Conservation (phyloP, 2,329 filamentous ascomycete species). For the Fusarium sp. region DNA sequence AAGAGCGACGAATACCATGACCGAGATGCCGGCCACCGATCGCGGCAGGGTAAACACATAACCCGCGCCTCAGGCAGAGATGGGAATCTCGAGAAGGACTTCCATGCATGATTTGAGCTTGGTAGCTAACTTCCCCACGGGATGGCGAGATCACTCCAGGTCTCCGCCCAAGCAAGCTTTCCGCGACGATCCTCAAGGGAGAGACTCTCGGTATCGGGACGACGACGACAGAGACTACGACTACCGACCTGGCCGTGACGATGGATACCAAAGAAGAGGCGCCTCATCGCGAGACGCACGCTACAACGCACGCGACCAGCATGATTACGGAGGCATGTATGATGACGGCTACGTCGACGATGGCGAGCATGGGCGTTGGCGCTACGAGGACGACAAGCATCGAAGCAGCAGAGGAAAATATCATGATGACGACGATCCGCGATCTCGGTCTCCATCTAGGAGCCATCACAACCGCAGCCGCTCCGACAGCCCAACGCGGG, state of each 20-base stretch:
- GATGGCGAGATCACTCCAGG: conserved; percentile 57
- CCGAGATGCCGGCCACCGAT: conserved; percentile 56
- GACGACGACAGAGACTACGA: conserved; percentile 43
- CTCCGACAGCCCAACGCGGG: conserved; percentile 51
- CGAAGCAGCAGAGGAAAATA: conserved; percentile 34
- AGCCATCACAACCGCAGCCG: conserved; percentile 47
- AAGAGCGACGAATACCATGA: conserved; percentile 42
- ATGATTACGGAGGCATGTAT: conserved; percentile 54
- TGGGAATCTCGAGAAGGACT: conserved; percentile 42
- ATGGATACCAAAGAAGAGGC: conserved; percentile 42
- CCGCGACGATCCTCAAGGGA: conserved; percentile 50
- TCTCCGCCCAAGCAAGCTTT: conserved; percentile 56
- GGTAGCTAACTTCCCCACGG: conserved; percentile 59
- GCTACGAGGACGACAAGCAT: conserved; percentile 37
- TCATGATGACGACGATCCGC: conserved; percentile 34
- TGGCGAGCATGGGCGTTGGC: conserved; percentile 36
- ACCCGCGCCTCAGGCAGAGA: conserved; percentile 48
- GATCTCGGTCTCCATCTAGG: conserved; percentile 45
- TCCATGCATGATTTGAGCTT: conserved; percentile 50
- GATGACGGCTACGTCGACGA: conserved; percentile 52
- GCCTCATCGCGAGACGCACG: conserved; percentile 43
- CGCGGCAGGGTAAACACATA: conserved; percentile 62
- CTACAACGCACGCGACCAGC: conserved; percentile 45
- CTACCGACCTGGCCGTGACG: conserved; percentile 44
- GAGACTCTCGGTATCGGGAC: conserved; percentile 42